Evolutionary conservation across 345 rosid genomes (phyloP), one percentile per base, ranked within the genome.

Genomic region (Brassica rapa): DNA sequence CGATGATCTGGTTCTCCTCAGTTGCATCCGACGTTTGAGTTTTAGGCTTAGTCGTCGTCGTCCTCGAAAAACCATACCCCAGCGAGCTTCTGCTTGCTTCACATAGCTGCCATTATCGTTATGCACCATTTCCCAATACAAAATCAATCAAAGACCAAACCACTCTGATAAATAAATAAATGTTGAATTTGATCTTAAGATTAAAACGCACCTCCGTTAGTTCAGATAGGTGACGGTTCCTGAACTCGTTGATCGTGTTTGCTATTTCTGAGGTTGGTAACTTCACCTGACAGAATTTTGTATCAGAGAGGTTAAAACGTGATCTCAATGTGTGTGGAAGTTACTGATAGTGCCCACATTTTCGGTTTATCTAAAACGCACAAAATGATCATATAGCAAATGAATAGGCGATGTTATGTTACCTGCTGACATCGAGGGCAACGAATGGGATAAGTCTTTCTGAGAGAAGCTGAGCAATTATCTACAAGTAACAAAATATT

Each of bases 391-490:
- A 19, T 19, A 19, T 19, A 19, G 21, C 21, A 30, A 32, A 61
- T 25, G n/a, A 39, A 39, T 65, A 74, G 59, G 10, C 55, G 2
- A 56, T 12, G 35, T 41, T 32, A 39, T 60, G 19, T 82, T 89
- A 94, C 98, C 97, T 94, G 77, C 90, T 87, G 77, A 94, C 97
- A 70, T 94, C 98, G 72, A 94, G 97, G 61, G 97, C 98, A 73
- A 94, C 98, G 37, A 94, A 94, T 69, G 98, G 98, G 82, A 94
- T 94, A 62, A 94, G 86, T 56, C 97, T 86, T 80, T 94, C 98
- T 55, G 98, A 94, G 78, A 94, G 97, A 85, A 94, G 98, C 88
- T 94, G 98, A 70, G 97, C 97, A 70, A 94, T 94, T 68, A 94
- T 94, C 98, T 94, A 89, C 55, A 61, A 79, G 82, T 55, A 72